phyloP scores from a whole-genome alignment of 2,329 filamentous ascomycete species.

The Cryphonectria parasitica region DNA sequence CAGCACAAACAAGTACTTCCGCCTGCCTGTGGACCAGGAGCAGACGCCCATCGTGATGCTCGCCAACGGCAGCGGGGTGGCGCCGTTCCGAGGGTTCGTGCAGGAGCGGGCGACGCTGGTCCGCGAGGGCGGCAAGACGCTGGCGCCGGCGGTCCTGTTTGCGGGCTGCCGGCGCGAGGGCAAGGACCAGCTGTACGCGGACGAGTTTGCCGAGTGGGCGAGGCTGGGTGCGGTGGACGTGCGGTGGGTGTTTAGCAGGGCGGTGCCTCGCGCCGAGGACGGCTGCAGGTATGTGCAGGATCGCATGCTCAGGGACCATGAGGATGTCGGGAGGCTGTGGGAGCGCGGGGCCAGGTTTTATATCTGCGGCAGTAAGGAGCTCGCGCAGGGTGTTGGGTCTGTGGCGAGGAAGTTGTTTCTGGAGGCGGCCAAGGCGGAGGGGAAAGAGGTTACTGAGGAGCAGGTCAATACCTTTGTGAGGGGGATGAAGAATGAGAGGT shows the following conservation, averaged over 20 bases:
- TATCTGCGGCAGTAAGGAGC: conserved; percentile 7
- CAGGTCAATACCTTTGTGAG: conserved; percentile 23
- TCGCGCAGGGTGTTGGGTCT: not conserved
- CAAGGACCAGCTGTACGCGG: conserved; percentile 40
- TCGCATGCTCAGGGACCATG: conserved; percentile 8
- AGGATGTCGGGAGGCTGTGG: conserved; percentile 7
- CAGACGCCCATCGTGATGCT: conserved; percentile 56
- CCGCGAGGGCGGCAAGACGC: conserved; percentile 71
- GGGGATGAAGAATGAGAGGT: conserved; percentile 25
- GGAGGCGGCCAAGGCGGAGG: conserved; percentile 1
- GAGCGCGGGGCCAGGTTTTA: conserved; percentile 13
- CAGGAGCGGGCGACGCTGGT: conserved; percentile 61
- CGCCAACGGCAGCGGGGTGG: conserved; percentile 59
- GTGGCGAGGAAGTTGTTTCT: conserved; percentile 12
- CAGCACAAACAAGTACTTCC: conserved; percentile 49
- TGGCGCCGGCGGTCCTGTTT: conserved; percentile 46
- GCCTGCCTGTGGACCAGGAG: conserved; percentile 50
- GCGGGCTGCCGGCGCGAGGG: conserved; percentile 44
- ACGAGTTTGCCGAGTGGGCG: conserved; percentile 34
- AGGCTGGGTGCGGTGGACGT: conserved; percentile 81
- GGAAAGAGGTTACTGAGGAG: conserved; percentile 23
- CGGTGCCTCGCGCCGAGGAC: not conserved
- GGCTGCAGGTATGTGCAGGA: conserved; percentile 26
- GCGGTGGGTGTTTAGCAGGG: conserved; percentile 13
- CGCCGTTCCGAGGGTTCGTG: conserved; percentile 66